A percentile compares a stretch with the other conserved stretches of the same genome.
These are phyloP conservation scores for baker's yeast (Saccharomyces cerevisiae) DNA, from an alignment of 805 yeast genomes.

Conservation along the genomic window DNA sequence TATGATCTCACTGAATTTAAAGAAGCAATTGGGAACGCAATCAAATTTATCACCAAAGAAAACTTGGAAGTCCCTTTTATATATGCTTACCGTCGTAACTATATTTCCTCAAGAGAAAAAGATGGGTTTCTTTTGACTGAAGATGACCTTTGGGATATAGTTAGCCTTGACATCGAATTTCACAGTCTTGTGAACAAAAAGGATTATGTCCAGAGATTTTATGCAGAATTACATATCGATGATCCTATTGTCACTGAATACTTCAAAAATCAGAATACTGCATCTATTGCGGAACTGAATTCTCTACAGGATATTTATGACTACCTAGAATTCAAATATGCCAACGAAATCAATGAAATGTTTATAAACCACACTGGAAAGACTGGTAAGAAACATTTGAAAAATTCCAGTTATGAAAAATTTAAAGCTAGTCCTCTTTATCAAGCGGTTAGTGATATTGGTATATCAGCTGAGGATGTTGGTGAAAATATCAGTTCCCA, in stretches of 20 bases:
- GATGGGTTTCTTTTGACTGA: conserved; percentile 47
- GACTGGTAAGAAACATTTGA: conserved; percentile 46
- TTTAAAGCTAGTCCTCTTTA: conserved; percentile 57
- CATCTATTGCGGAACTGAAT: conserved; percentile 53
- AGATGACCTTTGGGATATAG: conserved; percentile 89
- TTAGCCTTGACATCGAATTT: conserved; percentile 78
- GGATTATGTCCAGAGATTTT: conserved; percentile 49
- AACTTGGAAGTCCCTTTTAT: conserved; percentile 88
- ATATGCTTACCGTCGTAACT: conserved; percentile 92
- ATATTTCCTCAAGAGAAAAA: conserved; percentile 40
- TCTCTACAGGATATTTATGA: conserved; percentile 72
- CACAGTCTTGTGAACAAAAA: conserved; percentile 77
- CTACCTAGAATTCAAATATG: conserved; percentile 64
- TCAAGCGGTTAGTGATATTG: conserved; percentile 59
- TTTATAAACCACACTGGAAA: conserved; percentile 20
- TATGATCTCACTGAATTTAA: conserved; percentile 46
- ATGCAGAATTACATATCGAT: conserved; percentile 43
- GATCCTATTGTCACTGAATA: conserved; percentile 54
- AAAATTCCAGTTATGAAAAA: conserved; percentile 55
- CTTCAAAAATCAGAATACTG: conserved; percentile 45
- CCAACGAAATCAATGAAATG: conserved; percentile 34
- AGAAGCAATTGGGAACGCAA: conserved; percentile 62
- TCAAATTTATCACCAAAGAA: conserved; percentile 65
- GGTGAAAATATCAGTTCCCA: conserved; percentile 73
- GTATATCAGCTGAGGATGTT: conserved; percentile 69